These are phyloP conservation scores for Conticribra weissflogii DNA, from an alignment of 108 stramenopile species.

Conservation along the genomic window DNA sequence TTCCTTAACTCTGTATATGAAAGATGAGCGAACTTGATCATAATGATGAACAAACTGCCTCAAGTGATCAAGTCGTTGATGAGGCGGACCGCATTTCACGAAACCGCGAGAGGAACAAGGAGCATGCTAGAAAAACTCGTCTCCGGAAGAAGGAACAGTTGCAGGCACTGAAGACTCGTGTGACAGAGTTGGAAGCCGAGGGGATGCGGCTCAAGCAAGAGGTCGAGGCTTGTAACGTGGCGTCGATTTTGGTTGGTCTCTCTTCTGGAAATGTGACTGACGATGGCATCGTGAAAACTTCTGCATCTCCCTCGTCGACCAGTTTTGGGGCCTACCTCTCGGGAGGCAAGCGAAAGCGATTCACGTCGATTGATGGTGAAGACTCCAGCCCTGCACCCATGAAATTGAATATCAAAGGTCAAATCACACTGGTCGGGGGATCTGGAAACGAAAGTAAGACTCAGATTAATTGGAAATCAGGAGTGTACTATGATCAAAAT, in stretches of 20 bases:
- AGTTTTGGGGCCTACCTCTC: conserved; percentile 27
- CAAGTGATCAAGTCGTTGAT: conserved; percentile 28
- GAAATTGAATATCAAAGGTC: conserved; percentile 69
- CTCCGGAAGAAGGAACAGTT: conserved; percentile 91
- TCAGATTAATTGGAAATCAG: conserved; percentile 88
- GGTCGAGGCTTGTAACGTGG: conserved; percentile 85
- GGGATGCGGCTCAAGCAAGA: conserved; percentile 67
- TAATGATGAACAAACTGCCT: too few species aligned
- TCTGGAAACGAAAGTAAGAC: conserved; percentile 50
- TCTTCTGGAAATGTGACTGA: conserved; percentile 36
- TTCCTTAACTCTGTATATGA: too few species aligned
- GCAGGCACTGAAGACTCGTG: conserved; percentile 71
- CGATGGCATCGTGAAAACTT: not conserved
- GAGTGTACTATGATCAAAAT: conserved; percentile 67
- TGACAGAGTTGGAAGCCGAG: conserved; percentile 75
- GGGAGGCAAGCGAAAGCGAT: conserved; percentile 75
- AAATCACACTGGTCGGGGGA: conserved; percentile 57
- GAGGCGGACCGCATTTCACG: conserved; percentile 57
- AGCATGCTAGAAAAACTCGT: conserved; percentile 89
- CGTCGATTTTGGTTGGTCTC: conserved; percentile 81
- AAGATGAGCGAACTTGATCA: too few species aligned
- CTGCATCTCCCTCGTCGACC: conserved; percentile 7
- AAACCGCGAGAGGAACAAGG: conserved; percentile 90
- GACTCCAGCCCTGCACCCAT: conserved; percentile 48
- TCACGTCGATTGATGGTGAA: conserved; percentile 54